Percentiles rank a stretch among this genome's conserved stretches.
Evolutionary conservation across 345 rosid genomes (phyloP).

Genomic region (Camelina laxa): DNA sequence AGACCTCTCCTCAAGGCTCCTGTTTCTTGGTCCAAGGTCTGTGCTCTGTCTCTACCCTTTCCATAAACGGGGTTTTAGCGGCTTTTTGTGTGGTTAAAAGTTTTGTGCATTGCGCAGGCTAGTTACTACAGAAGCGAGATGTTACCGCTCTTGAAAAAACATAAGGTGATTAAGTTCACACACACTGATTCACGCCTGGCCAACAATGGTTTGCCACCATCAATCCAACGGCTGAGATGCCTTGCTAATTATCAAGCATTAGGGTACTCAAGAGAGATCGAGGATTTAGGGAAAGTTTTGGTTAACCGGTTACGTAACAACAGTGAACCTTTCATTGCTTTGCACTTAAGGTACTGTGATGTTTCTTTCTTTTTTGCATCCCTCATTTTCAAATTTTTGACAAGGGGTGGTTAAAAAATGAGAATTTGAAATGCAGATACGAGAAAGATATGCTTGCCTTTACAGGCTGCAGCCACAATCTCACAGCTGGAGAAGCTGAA

Average conservation of each 20-base stretch:
- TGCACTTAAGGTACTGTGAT: constrained; percentile 69
- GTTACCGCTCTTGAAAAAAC: constrained; percentile 65
- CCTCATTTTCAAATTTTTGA: not conserved
- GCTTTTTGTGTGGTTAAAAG: not conserved
- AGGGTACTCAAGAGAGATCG: constrained; percentile 63
- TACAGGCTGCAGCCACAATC: constrained; percentile 97
- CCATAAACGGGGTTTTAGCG: not conserved
- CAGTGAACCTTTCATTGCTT: constrained; percentile 77
- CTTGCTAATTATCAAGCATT: constrained; percentile 95
- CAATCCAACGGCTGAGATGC: constrained; percentile 83
- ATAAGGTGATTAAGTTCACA: constrained; percentile 86
- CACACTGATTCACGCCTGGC: constrained; percentile 92
- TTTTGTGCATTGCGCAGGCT: constrained; percentile 56
- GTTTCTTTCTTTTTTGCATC: not conserved
- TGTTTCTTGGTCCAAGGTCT: constrained; percentile 98
- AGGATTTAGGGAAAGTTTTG: constrained; percentile 69
- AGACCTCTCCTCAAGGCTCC: constrained; percentile 87
- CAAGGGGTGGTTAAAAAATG: not conserved
- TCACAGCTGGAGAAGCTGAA: constrained; percentile 69
- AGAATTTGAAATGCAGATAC: constrained; percentile 56
- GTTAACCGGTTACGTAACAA: constrained; percentile 72
- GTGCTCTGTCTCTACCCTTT: constrained; percentile 13
- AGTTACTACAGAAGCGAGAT: constrained; percentile 87
- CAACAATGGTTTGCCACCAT: constrained; percentile 80
- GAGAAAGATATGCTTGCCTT: constrained; percentile 99